Base-by-base conservation (phyloP, 805 yeast genomes). In the Metschnikowia bowlesiae region DNA sequence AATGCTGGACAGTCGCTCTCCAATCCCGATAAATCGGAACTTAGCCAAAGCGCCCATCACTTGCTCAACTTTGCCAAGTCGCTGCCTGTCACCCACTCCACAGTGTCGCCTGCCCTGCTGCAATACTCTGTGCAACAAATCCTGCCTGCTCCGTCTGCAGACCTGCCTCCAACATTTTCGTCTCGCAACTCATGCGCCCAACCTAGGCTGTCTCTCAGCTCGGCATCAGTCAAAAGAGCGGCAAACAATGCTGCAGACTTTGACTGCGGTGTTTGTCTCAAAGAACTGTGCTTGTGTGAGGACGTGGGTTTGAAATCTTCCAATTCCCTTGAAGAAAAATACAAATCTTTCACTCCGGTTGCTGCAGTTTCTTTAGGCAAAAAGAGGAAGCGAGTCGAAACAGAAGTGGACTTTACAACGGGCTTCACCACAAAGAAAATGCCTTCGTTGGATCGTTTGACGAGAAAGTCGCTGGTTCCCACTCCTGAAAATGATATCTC, bases 241-340 rank as follows among this genome's bases (percentile, higher is more conserved):
- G 30, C 11, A 3, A 50, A 55, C 34, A 39, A 39, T 14, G 16
- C 2, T 14, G 34, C 10, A 2, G 75, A 71, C 49, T 70, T 68
- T 46, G 76, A 73, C 57, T 85, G 91, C 63, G 85, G 83, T 2
- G 80, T 82, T n/a, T 85, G 91, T 62, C 64, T 71, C 39, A 83
- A 83, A 62, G 89, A 84, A 46, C 83, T 78, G 50, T 86, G 91
- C 61, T 64, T 85, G 11, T 85, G 91, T 63, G 89, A 78, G 53
- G 64, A 65, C 35, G 76, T 69, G 8, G 83, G 83, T 2, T 59
- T 78, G 45, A 75, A 71, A 49, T 55, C 52, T 10, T 4, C 46
- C 33, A 50, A 53, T 41, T 28, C 59, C 30, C 61, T 59, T 37
- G 70, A 71, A 52, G 70, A 68, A 32, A 58, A 70, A n/a, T 56